Conservation (phyloP, 2,329 filamentous ascomycete genomes). For the Calonectria pteridis region DNA sequence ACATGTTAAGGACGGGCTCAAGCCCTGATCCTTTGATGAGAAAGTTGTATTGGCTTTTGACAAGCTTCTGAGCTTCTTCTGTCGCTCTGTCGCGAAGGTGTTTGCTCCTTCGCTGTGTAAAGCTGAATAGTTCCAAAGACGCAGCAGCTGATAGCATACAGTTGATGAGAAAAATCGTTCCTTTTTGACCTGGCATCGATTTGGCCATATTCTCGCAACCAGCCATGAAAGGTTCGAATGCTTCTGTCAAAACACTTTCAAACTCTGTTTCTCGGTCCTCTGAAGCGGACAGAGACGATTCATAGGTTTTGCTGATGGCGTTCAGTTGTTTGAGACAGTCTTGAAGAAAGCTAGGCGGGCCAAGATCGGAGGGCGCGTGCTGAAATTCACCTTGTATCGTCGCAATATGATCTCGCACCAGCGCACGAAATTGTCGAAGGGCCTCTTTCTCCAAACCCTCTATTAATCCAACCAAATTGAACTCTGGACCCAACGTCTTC, state of each 20-base stretch:
- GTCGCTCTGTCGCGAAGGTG: slow-evolving; percentile 70
- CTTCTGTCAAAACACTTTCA: slow-evolving; percentile 79
- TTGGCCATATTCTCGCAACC: slow-evolving; percentile 79
- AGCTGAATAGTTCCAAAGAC: slow-evolving; percentile 71
- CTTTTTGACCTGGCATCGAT: slow-evolving; percentile 68
- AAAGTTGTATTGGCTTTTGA: slow-evolving; percentile 77
- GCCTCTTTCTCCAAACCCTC: slow-evolving; percentile 79
- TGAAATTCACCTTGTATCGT: slow-evolving; percentile 80
- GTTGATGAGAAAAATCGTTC: slow-evolving; percentile 80
- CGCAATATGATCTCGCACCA: slow-evolving; percentile 84
- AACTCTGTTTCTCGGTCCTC: slow-evolving; percentile 76
- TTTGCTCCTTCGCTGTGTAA: slow-evolving; percentile 68
- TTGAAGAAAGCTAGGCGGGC: slow-evolving; percentile 82
- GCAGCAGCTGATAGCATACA: slow-evolving; percentile 72
- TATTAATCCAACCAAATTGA: slow-evolving; percentile 78
- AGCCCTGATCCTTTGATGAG: slow-evolving; percentile 83
- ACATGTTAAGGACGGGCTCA: slow-evolving; percentile 69
- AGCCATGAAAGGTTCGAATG: slow-evolving; percentile 87
- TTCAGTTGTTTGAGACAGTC: slow-evolving; percentile 84
- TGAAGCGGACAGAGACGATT: slow-evolving; percentile 78
- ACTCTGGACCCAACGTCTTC: slow-evolving; percentile 79
- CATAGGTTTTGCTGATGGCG: slow-evolving; percentile 86
- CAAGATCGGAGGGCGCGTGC: slow-evolving; percentile 77
- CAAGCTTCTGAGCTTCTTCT: slow-evolving; percentile 67
- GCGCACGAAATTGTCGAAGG: slow-evolving; percentile 82